Percentiles rank a stretch among this genome's conserved stretches.
phyloP scores from a whole-genome alignment of 495 filamentous ascomycete species.

The Penicillium arizonense region DNA sequence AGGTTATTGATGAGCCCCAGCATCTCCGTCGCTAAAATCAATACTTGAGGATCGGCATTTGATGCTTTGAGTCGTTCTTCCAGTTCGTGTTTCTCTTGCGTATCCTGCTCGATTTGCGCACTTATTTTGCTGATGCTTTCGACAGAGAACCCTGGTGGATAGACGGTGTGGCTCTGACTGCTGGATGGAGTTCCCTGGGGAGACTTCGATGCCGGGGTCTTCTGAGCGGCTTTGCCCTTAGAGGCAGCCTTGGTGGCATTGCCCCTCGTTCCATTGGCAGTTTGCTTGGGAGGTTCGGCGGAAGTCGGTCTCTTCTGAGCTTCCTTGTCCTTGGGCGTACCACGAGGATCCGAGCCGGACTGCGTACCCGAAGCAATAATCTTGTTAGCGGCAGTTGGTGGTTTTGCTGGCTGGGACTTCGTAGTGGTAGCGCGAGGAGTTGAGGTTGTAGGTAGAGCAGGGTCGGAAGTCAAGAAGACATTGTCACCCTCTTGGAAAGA shows the following conservation, averaged over 20 bases:
- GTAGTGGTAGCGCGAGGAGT: background rate
- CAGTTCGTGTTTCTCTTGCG: background rate
- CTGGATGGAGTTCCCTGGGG: background rate
- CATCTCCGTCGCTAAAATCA: no score
- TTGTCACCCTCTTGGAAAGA: slow-evolving; percentile 25
- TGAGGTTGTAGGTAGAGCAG: slow-evolving; percentile 7
- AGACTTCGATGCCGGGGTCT: background rate
- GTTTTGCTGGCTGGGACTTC: background rate
- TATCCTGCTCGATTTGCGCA: background rate
- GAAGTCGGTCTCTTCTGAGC: background rate
- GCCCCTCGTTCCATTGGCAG: no score
- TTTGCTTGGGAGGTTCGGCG: no score
- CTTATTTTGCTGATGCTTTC: background rate
- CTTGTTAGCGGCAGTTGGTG: background rate
- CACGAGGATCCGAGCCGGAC: background rate
- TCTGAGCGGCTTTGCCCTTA: background rate
- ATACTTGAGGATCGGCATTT: no score
- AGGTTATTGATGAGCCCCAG: no score
- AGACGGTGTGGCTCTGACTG: background rate
- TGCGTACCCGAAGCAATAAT: background rate
- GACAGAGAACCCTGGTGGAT: background rate
- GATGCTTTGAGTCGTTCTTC: no score
- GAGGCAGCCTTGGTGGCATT: no score
- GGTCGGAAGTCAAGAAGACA: slow-evolving; percentile 4
- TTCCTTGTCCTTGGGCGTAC: background rate